phyloP scores from a whole-genome alignment of 2,329 filamentous ascomycete genomes.

The Pleurostoma richardsiae region DNA sequence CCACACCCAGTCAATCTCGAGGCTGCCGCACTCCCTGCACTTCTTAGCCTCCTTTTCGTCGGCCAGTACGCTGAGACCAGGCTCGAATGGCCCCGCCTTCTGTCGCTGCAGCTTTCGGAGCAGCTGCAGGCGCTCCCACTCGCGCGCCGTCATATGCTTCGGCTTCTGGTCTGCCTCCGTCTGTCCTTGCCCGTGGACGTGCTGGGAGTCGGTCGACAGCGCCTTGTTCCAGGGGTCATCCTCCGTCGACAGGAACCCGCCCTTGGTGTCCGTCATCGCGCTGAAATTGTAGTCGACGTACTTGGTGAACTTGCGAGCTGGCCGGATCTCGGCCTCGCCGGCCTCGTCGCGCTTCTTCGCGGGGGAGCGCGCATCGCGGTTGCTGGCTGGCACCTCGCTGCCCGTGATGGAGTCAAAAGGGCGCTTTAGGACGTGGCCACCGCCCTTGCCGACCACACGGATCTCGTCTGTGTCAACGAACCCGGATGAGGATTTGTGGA shows the following conservation, averaged over 20 bases:
- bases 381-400: slow-evolving; percentile 46
- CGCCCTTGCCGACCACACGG: slow-evolving; percentile 35
- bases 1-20: slow-evolving; percentile 96
- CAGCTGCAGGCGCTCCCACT: slow-evolving; percentile 85
- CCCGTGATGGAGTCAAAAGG: slow-evolving; percentile 59
- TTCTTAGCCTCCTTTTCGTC: slow-evolving; percentile 62
- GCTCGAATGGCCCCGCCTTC: slow-evolving; percentile 81
- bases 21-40: slow-evolving; percentile 75
- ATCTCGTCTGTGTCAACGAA: slow-evolving; percentile 68
- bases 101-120: slow-evolving; percentile 66
- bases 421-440: slow-evolving; percentile 60
- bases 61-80: slow-evolving; percentile 71
- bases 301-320: slow-evolving; percentile 84
- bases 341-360: slow-evolving; percentile 31
- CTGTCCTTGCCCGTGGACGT: slow-evolving; percentile 22
- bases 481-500: slow-evolving; percentile 54
- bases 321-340: slow-evolving; percentile 48
- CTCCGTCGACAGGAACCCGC: slow-evolving; percentile 84
- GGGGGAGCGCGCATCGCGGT: slow-evolving; percentile 61
- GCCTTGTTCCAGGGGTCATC: slow-evolving; percentile 89
- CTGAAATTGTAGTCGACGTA: slow-evolving; percentile 98
- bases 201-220: slow-evolving; percentile 47
- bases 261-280: slow-evolving; percentile 96
- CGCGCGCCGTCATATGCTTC: slow-evolving; percentile 79
- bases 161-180: slow-evolving; percentile 60